These are phyloP conservation scores for Fabrea salina DNA, from an alignment of 169 alveolate species.

Conservation along the genomic window DNA sequence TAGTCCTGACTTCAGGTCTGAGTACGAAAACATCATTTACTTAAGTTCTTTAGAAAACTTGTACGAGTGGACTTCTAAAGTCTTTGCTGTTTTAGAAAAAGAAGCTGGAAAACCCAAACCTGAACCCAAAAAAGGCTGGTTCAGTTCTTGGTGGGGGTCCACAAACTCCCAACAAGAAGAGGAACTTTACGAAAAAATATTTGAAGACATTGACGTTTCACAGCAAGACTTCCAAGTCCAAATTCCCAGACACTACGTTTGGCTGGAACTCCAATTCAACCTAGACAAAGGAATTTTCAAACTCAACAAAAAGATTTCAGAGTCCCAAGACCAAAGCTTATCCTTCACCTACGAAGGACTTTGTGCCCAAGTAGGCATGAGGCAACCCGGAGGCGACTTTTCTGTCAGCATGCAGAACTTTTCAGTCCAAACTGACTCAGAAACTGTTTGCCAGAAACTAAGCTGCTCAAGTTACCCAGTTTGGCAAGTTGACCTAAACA, in stretches of 20 bases:
- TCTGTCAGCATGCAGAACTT: not conserved
- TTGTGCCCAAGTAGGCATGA: not conserved
- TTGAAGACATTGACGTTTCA: not conserved
- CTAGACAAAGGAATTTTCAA: not conserved
- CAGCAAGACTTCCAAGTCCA: not conserved
- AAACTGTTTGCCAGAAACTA: not conserved
- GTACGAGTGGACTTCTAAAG: not conserved
- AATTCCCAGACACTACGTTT: not conserved
- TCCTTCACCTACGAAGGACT: no score
- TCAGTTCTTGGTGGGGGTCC: slow-evolving; percentile 5
- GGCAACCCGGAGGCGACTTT: not conserved
- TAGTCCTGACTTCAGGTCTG: not conserved
- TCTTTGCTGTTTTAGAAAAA: not conserved
- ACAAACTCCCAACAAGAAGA: not conserved
- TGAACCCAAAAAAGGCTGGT: not conserved
- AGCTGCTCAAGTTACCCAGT: not conserved
- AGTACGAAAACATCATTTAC: slow-evolving; percentile 2
- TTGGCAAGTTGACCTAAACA: not conserved
- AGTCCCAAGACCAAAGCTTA: no score
- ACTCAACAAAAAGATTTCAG: not conserved
- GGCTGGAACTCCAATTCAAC: not conserved
- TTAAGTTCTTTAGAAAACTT: not conserved
- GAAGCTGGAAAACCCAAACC: not conserved
- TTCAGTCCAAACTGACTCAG: not conserved
- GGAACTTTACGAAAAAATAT: not conserved